phyloP scores from a whole-genome alignment of 164 flowering plant species.

The Dillenia turbinata region DNA sequence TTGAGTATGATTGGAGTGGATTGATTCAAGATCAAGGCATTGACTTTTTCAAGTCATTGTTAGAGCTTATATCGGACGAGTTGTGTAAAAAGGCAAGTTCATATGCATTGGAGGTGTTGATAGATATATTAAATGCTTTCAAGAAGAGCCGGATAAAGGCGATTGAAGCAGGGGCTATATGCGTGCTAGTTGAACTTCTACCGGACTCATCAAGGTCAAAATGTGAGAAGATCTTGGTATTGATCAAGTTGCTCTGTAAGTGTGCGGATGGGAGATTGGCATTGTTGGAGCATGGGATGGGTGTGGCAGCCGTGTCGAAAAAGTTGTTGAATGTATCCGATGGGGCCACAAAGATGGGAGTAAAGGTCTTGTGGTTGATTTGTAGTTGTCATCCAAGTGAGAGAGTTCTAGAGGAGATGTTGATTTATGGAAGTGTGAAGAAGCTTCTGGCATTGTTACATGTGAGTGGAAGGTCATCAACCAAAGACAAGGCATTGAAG shows the following conservation, averaged over 20 bases:
- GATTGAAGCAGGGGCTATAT: slow-evolving; percentile 63
- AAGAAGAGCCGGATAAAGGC: slow-evolving; percentile 42
- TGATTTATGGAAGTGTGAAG: slow-evolving; percentile 52
- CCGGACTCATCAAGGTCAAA: slow-evolving; percentile 43
- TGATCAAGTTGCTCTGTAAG: slow-evolving; percentile 46
- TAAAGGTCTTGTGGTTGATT: slow-evolving; percentile 52
- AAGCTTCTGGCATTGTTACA: slow-evolving; percentile 51
- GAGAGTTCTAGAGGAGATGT: slow-evolving; percentile 56
- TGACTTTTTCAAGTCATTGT: slow-evolving; percentile 51
- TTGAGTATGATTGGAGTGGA: slow-evolving; percentile 28
- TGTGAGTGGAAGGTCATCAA: slow-evolving; percentile 30
- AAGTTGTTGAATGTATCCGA: slow-evolving; percentile 46
- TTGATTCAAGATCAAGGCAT: slow-evolving; percentile 34
- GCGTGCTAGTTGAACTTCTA: slow-evolving; percentile 53
- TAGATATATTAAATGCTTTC: slow-evolving; percentile 31
- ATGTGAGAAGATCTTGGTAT: slow-evolving; percentile 48
- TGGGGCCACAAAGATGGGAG: slow-evolving; percentile 37
- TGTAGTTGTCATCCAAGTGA: slow-evolving; percentile 36
- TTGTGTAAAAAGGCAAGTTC: slow-evolving; percentile 45
- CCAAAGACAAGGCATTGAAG: slow-evolving; percentile 46
- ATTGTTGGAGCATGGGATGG: slow-evolving; percentile 53
- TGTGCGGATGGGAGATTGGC: slow-evolving; percentile 70
- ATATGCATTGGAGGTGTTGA: slow-evolving; percentile 43
- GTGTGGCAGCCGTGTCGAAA: slow-evolving; percentile 45
- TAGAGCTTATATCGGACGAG: slow-evolving; percentile 59